Evolutionary conservation across 768 basidiomycete genomes (phyloP), one percentile per base, ranked within the genome.

Genomic region (Tricholomella constricta): DNA sequence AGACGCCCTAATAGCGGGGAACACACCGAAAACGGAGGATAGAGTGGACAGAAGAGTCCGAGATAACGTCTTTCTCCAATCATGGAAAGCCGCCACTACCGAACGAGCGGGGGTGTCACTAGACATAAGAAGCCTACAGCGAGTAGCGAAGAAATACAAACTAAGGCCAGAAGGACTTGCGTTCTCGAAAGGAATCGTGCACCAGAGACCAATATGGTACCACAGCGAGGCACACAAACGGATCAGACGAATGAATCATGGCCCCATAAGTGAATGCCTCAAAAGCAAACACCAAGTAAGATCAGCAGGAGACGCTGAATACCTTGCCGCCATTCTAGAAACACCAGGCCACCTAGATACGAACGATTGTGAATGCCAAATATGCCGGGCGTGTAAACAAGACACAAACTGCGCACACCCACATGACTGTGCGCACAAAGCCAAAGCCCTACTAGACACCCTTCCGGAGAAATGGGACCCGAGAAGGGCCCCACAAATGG

Each of bases 171-270:
- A 66, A 17, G 54, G 61, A 3, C 19, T 50, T 6, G 47, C 36
- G 0, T 56, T 63, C 22, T 38, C 52, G 1, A 27, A 43, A 27
- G 44, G 62, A 0, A 40, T 62, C 0, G 52, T 48, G 19, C 10
- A 38, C 12, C 2, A 54, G 12, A 62, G 66, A 45, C 70, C 72
- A 20, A 64, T 72, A 0, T 74, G 68, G 70, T 61, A 66, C 52
- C 72, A 74, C 51, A 48, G 20, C 2, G 60, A 52, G 15, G 56
- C 31, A 22, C 49, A 59, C 6, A 6, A 20, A 6, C 19, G 34
- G 10, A 54, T 35, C 6, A 32, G 52, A 6, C 7, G 19, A 0
- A 34, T 47, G 6, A 56, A 49, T 15, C 50, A 57, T n/a, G 29
- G 23, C 22, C 14, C 41, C 20, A 38, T 48, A 22, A 56, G 54